A percentile compares a stretch with the other conserved stretches of the same genome.
Evolutionary conservation across 2,329 filamentous ascomycete genomes (phyloP).

Genomic region (Fusarium liriodendri): DNA sequence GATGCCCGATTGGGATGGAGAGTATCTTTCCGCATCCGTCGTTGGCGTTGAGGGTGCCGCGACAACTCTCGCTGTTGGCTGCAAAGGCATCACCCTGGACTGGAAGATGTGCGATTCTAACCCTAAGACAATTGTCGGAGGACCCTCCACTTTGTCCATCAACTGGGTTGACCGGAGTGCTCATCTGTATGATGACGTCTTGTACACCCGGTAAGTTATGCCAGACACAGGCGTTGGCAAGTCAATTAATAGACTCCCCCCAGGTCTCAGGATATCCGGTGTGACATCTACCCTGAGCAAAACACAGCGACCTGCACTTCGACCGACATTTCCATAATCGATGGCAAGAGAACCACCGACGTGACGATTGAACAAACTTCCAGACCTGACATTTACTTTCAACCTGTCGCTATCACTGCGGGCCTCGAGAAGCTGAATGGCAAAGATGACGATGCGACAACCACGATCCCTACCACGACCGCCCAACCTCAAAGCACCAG

Average conservation of each 20-base stretch:
- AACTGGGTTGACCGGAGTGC: neutral
- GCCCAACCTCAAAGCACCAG: neutral
- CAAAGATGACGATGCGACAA: neutral
- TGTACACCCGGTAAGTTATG: neutral
- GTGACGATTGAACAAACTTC: neutral
- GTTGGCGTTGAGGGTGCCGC: neutral
- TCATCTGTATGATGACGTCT: neutral
- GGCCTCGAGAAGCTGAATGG: neutral
- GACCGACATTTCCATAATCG: neutral
- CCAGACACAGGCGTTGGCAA: neutral
- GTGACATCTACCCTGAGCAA: neutral
- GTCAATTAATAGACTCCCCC: neutral
- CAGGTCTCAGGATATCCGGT: neutral
- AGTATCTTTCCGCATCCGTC: neutral
- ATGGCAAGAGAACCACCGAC: neutral
- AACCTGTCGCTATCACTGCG: neutral
- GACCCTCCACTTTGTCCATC: constrained; percentile 1
- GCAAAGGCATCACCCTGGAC: neutral
- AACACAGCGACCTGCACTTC: neutral
- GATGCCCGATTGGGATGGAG: constrained; percentile 4
- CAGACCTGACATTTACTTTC: neutral
- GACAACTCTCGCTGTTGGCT: constrained; percentile 1
- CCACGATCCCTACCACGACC: neutral
- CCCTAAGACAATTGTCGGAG: neutral
- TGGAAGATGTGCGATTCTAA: neutral